Evolutionary conservation across 2,329 filamentous ascomycete species (phyloP), one percentile per base, ranked within the genome.

Genomic region (Paraconiothyrium brasiliense): DNA sequence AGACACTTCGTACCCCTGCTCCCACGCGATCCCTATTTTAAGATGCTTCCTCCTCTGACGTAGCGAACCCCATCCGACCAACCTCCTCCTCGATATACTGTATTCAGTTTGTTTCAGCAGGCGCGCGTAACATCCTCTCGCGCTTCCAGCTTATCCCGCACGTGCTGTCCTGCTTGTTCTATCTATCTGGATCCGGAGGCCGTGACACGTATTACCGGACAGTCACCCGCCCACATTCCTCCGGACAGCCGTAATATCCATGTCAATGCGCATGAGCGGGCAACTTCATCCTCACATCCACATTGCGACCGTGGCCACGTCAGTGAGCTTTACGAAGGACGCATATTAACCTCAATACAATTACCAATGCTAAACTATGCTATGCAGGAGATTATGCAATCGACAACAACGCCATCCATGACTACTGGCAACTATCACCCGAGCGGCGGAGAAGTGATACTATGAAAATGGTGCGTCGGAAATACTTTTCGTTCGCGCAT

Each of bases 281-380:
- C 20, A 16, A 8, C 27, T 22, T 50, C 11, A 14, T 14, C 27
- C 49, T 30, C 49, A 52, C n/a, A 41, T 16, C 14, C 16, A 41
- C 39, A 41, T 16, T n/a, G 39, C 39, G 5, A n/a, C 14, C 39
- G 39, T 7, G 9, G 43, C 37, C 35, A 54, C 9, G 8, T 9
- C 9, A 7, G 30, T 14, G 34, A 46, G n/a, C 22, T 30, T 44
- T 10, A 44, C 11, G 27, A 54, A 37, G 4, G 57, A 55, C 44
- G 48, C 58, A 46, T 58, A 61, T 61, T 52, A 43, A 34, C 39
- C 46, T 51, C 32, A 24, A 54, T 57, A 37, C 20, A 54, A 37
- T 46, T 50, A 35, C 16, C 35, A 48, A 52, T 58, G 51, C 55
- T 55, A 50, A 46, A 47, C 49, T 61, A 62, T 58, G 54, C 60